Conservation (phyloP, 441 rosid species). For the Erysimum pusillum region DNA sequence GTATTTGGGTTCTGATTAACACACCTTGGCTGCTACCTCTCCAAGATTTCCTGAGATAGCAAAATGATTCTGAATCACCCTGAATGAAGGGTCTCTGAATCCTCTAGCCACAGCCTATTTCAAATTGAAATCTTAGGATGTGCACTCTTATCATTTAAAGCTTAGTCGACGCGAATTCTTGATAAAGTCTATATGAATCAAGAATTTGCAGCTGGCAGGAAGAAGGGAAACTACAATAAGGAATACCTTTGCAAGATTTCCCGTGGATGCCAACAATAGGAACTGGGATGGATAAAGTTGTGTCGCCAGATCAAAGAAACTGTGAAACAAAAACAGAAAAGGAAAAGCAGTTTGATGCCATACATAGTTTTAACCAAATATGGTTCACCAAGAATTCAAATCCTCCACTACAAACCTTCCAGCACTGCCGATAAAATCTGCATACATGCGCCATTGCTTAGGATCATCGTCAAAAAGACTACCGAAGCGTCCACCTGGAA, state of each 20-base stretch:
- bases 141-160: slow-evolving; percentile 7
- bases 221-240: slow-evolving; percentile 12
- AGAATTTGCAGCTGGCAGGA: slow-evolving; percentile 1
- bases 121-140: slow-evolving; percentile 29
- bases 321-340: slow-evolving; percentile 46
- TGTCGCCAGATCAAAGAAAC: slow-evolving; percentile 91
- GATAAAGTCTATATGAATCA: slow-evolving; percentile 14
- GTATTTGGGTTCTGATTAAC: slow-evolving; percentile 19
- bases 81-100: slow-evolving; percentile 92
- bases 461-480: slow-evolving; percentile 96
- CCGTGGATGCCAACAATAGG: slow-evolving; percentile 89
- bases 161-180: background rate
- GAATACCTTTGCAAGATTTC: slow-evolving; percentile 93
- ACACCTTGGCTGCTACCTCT: slow-evolving; percentile 95
- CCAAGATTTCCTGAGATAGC: slow-evolving; percentile 90
- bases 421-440: slow-evolving; percentile 97
- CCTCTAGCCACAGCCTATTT: slow-evolving; percentile 96
- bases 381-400: slow-evolving; percentile 29
- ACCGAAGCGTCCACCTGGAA: slow-evolving; percentile 92
- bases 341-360: background rate
- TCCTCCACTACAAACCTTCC: slow-evolving; percentile 69
- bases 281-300: slow-evolving; percentile 93
- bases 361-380: slow-evolving; percentile 23
- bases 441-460: slow-evolving; percentile 99
- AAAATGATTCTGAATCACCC: slow-evolving; percentile 94